Conservation (phyloP, 2,329 filamentous ascomycete genomes). For the Aaosphaeria pasadenensis region DNA sequence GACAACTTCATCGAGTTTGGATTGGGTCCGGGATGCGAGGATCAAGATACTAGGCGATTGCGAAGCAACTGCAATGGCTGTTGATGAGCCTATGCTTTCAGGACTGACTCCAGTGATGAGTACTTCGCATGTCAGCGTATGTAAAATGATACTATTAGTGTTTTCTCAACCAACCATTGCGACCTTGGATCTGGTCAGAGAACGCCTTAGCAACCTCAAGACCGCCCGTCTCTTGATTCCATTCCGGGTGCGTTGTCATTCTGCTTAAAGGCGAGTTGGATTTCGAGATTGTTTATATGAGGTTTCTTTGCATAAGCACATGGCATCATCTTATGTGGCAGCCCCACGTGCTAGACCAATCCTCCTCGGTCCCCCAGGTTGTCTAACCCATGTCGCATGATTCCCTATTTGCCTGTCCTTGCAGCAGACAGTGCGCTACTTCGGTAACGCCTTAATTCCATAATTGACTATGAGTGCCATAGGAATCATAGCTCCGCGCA, state of each 20-base stretch:
- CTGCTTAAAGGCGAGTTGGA: background rate
- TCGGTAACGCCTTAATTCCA: too few species aligned
- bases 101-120: constrained; percentile 37
- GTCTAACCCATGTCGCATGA: too few species aligned
- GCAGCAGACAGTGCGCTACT: too few species aligned
- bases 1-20: constrained; percentile 42
- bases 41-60: constrained; percentile 25
- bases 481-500: too few species aligned
- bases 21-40: constrained; percentile 41
- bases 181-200: constrained; percentile 20
- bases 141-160: constrained; percentile 4
- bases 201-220: constrained; percentile 31
- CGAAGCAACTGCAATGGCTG: constrained; percentile 23
- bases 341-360: too few species aligned
- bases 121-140: constrained; percentile 18
- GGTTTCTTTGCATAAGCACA: too few species aligned
- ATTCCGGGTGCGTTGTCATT: constrained; percentile 30
- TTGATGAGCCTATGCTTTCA: constrained; percentile 28
- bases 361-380: too few species aligned
- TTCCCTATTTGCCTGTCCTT: too few species aligned
- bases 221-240: constrained; percentile 28
- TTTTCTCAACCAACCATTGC: constrained; percentile 16
- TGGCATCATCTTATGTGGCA: too few species aligned
- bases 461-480: too few species aligned
- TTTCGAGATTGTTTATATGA: too few species aligned